Evolutionary conservation across 805 yeast genomes (phyloP), one percentile per base, ranked within the genome.

Genomic region (Wickerhamomyces tratensis): DNA sequence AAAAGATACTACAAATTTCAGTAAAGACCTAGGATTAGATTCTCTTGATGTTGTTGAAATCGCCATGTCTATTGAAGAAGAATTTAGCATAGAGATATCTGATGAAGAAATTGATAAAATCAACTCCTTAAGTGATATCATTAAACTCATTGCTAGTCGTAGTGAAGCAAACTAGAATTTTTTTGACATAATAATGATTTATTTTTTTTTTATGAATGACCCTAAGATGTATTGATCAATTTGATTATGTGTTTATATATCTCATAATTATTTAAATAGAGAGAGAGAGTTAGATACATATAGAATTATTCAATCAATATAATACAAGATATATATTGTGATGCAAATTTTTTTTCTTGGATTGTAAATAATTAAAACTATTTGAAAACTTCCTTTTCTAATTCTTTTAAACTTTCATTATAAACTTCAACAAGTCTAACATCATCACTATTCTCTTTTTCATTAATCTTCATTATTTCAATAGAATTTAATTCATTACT

Each of bases 31-130:
- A 53, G 85, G 85, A 2, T 68, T 79, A 49, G 87, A 81, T 59
- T 80, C 86, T 3, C 74, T 81, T 52, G 87, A 81, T 56, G 70
- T 79, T 41, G 86, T 79, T 43, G 87, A 81, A 60, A 80, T 82
- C 29, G 67, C 80, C 43, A 82, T 81, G 72, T 86, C 84, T 47
- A 71, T 81, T 52, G 87, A 81, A 62, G 80, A 77, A 59, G 77
- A 81, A 61, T 75, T 75, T 53, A 75, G 73, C 52, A 67, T 75
- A 59, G 79, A 75, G 35, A 81, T 82, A 57, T 85, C 91, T 33
- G 94, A 85, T 67, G 77, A 81, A 58, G 81, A 82, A 54, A 87
- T 94, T 42, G 95, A 87, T 59, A 84, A 80, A 60, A 82, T 87
- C 64, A 82, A 80, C 67, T 83, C 94, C 39, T 86, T 87, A 49